Base-by-base conservation (phyloP, 1,139 yeast genomes). In the Lodderomyces pseudojiufengensis region DNA sequence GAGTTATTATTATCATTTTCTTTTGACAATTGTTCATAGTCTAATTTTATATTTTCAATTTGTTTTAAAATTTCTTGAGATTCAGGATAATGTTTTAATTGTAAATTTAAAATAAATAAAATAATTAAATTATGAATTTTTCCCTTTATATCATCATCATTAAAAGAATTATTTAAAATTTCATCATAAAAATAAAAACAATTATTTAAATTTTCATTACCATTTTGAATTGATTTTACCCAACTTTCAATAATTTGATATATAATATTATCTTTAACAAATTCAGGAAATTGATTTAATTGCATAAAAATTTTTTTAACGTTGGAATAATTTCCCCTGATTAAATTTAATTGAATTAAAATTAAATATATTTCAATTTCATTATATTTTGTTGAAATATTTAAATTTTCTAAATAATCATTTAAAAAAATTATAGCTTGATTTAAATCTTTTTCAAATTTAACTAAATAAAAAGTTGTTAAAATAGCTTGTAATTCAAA, bases 121-220 rank as follows among this genome's bases (percentile, higher is more conserved):
- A 59, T 55, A 40, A 52, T 61, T 47, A 69, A 62, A 14, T 64
- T 50, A 40, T 57, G 61, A 43, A 56, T 60, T 44, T 64, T 64
- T 23, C 71, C 70, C 31, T 51, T 55, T 7, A 52, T 44, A 39
- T 68, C 73, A 39, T 67, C 73, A 39, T 67, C 71, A 23, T 65
- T 69, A 38, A 63, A 65, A 40, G 66, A 70, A 18, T 67, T 55
- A 32, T 77, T 73, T 37, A 80, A 70, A 38, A 80, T 65, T 58
- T 84, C 94, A 55, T 84, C 92, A 56, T 76, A 84, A 48, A 84
- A 82, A 57, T 80, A 84, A 59, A 72, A 78, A 2, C 84, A 68
- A 45, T 77, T 76, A 55, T 73, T 81, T 44, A 78, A 72, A 45
- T 71, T 64, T 41, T 71, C 74, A 18, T 77, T 70, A 37, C 77